These are phyloP conservation scores for Aegilops speltoides DNA, from an alignment of 176 grass and related monocot species.

Conservation along the genomic window DNA sequence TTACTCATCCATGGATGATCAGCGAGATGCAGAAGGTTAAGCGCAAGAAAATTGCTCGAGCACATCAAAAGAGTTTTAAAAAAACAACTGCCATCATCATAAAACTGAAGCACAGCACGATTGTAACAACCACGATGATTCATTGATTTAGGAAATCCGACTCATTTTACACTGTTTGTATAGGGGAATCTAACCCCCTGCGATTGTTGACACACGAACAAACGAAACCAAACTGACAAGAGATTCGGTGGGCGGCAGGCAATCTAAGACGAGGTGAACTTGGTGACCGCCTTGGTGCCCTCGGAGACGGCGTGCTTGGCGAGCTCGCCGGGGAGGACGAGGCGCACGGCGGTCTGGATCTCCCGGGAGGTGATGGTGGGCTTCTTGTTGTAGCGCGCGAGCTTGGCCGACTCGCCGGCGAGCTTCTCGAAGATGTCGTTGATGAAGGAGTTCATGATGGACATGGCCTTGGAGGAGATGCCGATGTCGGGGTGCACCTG, in stretches of 20 bases:
- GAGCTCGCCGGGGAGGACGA: conserved; percentile 62
- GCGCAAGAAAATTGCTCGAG: too few species aligned
- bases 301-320: conserved; percentile 63
- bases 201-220: neutral
- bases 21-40: too few species aligned
- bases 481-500: conserved; percentile 90
- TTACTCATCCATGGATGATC: too few species aligned
- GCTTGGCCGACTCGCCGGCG: conserved; percentile 34
- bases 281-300: conserved; percentile 63
- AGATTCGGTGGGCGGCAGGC: neutral
- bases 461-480: conserved; percentile 94
- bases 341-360: conserved; percentile 61
- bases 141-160: neutral
- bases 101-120: too few species aligned
- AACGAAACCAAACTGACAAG: neutral
- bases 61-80: too few species aligned
- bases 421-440: conserved; percentile 95
- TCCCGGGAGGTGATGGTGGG: conserved; percentile 54
- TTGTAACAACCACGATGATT: neutral
- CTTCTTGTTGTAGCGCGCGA: conserved; percentile 63
- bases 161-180: neutral
- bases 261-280: conserved; percentile 46
- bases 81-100: too few species aligned
- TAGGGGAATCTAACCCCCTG: neutral
- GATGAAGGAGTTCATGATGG: conserved; percentile 96